Base-by-base conservation (phyloP, 2,329 filamentous ascomycete genomes). In the Cercospora berteroae region DNA sequence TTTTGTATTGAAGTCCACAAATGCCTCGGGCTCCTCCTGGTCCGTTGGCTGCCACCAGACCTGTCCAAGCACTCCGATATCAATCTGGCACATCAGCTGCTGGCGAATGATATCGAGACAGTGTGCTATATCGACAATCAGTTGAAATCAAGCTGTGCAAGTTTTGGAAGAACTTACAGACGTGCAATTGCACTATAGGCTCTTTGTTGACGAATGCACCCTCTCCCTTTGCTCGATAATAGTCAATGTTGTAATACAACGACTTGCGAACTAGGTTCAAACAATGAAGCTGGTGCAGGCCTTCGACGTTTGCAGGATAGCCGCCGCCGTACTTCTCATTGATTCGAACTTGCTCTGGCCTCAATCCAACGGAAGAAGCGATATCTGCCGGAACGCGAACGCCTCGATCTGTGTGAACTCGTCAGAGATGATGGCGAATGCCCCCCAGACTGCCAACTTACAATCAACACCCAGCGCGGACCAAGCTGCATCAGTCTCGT, bases 31-130 rank as follows among this genome's bases (percentile, higher is more conserved):
- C 2, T 58, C 57, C 6, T 70, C 61, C n/a, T 63, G 50, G 8
- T 80, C 76, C 1, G 80, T 72, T 2, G 77, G 76, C 27, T 87
- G 79, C 39, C 83, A 84, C 87, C 87, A 89, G 5, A 89, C 83
- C 71, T 89, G 87, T 10, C 87, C 87, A 0, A 89, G 80, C 0
- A 90, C 82, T 1, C 83, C 87, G 4, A 86, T 84, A 70, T 89
- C 88, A 27, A 85, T 80, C 25, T 84, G 86, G 76, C 87, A 89
- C 86, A 89, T 89, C 12, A 90, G 80, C n/a, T 88, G 84, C 74
- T 90, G 87, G 0, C 87, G 84, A 60, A 89, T 70, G 5, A 85
- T 86, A 69, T 89, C 88, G 33, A 89, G 79, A 67, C 88, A 89
- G 68, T 89, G 87, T 5, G 83, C 83, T 85, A 59, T 29, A 20